Evolutionary conservation across 208 protist genomes (phyloP).

Genomic region (Wallacemonas sp.): DNA sequence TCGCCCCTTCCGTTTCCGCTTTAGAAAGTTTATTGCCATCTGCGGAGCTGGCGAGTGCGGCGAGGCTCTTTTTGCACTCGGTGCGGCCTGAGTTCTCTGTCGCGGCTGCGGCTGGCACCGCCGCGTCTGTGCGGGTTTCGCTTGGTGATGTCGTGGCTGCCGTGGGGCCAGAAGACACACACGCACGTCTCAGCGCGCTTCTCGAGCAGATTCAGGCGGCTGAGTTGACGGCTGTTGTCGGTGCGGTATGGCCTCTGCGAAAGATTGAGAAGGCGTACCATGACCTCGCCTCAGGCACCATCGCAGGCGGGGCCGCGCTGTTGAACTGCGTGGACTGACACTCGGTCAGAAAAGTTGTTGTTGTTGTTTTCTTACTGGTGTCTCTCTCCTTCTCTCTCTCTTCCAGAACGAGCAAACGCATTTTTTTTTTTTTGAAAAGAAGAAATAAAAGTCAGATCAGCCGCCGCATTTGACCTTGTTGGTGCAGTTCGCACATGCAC

Average conservation of each 20-base stretch:
- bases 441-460: too few relatives aligned
- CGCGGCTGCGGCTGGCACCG: neutral
- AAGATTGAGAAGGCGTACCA: neutral
- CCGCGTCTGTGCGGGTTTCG: neutral
- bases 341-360: neutral
- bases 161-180: neutral
- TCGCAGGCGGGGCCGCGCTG: neutral
- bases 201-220: neutral
- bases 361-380: neutral
- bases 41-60: too few relatives aligned
- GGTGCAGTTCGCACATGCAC: too few relatives aligned
- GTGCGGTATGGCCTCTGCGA: neutral
- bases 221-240: neutral
- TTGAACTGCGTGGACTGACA: slow-evolving; percentile 23
- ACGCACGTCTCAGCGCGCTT: neutral
- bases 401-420: too few relatives aligned
- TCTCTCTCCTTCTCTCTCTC: too few relatives aligned
- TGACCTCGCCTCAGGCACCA: neutral
- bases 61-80: too few relatives aligned
- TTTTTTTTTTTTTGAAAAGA: too few relatives aligned
- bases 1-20: too few relatives aligned
- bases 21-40: too few relatives aligned
- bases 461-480: too few relatives aligned
- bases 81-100: neutral
- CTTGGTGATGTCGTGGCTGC: neutral